phyloP scores from a whole-genome alignment of 148 eudicot genomes.

The Salicornia ramosissima region DNA sequence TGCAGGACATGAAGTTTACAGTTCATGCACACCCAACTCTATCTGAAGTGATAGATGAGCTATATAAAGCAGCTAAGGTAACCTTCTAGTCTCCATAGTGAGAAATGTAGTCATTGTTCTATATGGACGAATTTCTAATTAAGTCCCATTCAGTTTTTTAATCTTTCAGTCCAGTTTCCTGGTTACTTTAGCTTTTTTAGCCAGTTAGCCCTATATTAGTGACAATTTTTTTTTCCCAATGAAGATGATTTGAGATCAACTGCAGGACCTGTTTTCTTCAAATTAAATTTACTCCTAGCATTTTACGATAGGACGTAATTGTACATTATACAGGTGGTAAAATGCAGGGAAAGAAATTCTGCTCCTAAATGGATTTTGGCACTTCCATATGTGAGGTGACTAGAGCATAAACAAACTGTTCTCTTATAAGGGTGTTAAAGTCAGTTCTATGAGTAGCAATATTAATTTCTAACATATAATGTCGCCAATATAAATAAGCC shows the following conservation, averaged over 20 bases:
- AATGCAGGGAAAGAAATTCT: neutral
- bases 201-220: no score
- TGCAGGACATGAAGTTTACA: constrained; percentile 85
- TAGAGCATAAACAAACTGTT: neutral
- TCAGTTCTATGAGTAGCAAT: neutral
- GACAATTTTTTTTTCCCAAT: neutral
- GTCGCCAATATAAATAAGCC: no score
- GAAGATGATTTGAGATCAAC: neutral
- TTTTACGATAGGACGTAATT: neutral
- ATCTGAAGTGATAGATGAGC: constrained; percentile 97
- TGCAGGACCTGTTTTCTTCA: neutral
- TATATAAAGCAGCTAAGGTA: constrained; percentile 94
- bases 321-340: neutral
- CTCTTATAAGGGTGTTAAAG: neutral
- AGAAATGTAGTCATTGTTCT: neutral
- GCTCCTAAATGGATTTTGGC: neutral
- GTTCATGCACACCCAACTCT: constrained; percentile 99
- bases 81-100: constrained; percentile 18
- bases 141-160: no score
- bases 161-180: no score
- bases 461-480: no score
- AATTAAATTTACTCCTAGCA: neutral
- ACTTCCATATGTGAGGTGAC: neutral
- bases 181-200: no score
- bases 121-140: no score